These are phyloP conservation scores for Boletus austroedulis DNA, from an alignment of 1,284 basidiomycete genomes.

Conservation along the genomic window DNA sequence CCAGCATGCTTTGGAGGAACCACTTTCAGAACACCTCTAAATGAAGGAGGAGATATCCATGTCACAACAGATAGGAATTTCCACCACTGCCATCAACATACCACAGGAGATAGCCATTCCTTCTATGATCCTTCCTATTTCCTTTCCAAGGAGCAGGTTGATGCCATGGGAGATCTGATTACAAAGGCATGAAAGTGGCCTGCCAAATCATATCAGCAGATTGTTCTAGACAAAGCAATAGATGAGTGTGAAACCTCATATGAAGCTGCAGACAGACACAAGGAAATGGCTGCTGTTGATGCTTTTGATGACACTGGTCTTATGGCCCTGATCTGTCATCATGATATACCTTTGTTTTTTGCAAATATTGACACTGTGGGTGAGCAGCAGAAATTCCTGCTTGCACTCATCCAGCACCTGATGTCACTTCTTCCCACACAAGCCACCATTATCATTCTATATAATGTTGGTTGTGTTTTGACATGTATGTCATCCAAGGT, in stretches of 20 bases:
- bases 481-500: too few relatives aligned
- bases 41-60: slow-evolving; percentile 4
- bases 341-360: slow-evolving; percentile 4
- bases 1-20: too few relatives aligned
- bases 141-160: slow-evolving; percentile 1
- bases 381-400: slow-evolving; percentile 3
- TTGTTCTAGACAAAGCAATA: not conserved
- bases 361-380: not conserved
- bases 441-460: not conserved
- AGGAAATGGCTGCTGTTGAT: not conserved
- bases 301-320: not conserved
- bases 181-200: not conserved
- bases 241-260: slow-evolving; percentile 1
- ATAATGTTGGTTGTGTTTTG: slow-evolving; percentile 6
- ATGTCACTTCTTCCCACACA: slow-evolving; percentile 1
- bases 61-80: slow-evolving; percentile 3
- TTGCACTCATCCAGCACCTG: not conserved
- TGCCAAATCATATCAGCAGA: too few relatives aligned
- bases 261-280: slow-evolving; percentile 1
- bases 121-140: slow-evolving; percentile 2
- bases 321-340: slow-evolving; percentile 1
- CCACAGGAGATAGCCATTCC: not conserved
- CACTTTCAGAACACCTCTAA: too few relatives aligned
- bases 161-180: not conserved
- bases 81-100: not conserved